Conservation (phyloP, 1,284 basidiomycete species). For the Tremellales sp. region DNA sequence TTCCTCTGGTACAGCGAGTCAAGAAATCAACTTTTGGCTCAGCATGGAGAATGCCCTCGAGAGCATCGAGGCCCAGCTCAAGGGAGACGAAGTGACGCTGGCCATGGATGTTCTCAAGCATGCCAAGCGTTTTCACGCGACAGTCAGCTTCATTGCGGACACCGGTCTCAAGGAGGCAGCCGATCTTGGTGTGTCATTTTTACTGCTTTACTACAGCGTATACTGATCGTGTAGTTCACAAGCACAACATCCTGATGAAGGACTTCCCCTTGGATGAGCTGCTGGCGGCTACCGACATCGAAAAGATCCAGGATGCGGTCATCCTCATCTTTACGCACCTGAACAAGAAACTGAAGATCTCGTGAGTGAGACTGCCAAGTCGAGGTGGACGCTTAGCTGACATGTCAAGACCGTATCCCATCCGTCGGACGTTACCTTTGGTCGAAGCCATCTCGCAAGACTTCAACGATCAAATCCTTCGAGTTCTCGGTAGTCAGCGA, state of each 20-base stretch:
- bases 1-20: conserved; percentile 90
- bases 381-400: neutral
- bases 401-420: conserved; percentile 69
- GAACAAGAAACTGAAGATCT: conserved; percentile 90
- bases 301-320: conserved; percentile 87
- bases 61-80: conserved; percentile 84
- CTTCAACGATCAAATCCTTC: conserved; percentile 90
- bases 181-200: conserved; percentile 63
- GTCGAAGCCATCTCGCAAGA: conserved; percentile 97
- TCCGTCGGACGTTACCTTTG: conserved; percentile 87
- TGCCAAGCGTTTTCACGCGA: conserved; percentile 95
- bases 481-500: conserved; percentile 82
- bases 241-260: conserved; percentile 98
- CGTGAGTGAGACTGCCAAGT: conserved; percentile 42
- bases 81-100: conserved; percentile 87
- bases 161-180: conserved; percentile 92
- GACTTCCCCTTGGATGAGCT: conserved; percentile 97
- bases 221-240: conserved; percentile 64
- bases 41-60: conserved; percentile 90
- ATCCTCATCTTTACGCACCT: conserved; percentile 86
- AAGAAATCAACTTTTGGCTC: conserved; percentile 99
- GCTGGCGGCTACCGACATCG: conserved; percentile 89
- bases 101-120: conserved; percentile 93
- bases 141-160: conserved; percentile 95
- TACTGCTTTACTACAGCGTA: neutral